Percentiles rank a stretch among this genome's conserved stretches.
Evolutionary conservation across 306 rosid species (phyloP).

Genomic region (Datisca glomerata): DNA sequence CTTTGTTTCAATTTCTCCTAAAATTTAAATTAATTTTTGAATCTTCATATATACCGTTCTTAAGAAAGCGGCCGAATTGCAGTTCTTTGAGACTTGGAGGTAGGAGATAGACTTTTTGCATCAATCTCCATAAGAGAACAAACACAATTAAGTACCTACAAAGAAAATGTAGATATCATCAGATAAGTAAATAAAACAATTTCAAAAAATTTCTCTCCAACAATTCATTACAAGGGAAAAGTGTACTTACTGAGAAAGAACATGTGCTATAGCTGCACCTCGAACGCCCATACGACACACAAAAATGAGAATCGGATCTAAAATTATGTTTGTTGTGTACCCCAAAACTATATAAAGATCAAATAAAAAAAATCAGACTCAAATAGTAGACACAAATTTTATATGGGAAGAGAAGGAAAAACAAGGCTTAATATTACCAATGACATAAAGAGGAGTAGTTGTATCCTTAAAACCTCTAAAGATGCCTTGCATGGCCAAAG

Average conservation of each 20-base stretch:
- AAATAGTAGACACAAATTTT: neutral
- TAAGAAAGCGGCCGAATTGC: conserved; percentile 71
- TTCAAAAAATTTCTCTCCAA: too few relatives aligned
- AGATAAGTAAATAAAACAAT: neutral
- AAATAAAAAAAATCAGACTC: conserved; percentile 1
- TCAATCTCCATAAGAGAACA: conserved; percentile 40
- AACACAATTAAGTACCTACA: conserved; percentile 72
- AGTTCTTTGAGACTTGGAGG: conserved; percentile 72
- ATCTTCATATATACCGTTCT: too few relatives aligned
- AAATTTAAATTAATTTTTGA: too few relatives aligned
- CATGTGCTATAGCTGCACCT: conserved; percentile 97
- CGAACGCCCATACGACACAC: conserved; percentile 53
- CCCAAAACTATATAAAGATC: conserved; percentile 41
- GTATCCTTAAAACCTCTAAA: conserved; percentile 96
- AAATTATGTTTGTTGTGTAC: conserved; percentile 42
- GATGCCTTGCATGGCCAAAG: conserved; percentile 95
- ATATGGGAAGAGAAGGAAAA: neutral
- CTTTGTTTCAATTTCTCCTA: too few relatives aligned
- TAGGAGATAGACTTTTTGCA: conserved; percentile 48
- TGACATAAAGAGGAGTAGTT: conserved; percentile 85
- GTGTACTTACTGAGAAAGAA: conserved; percentile 82
- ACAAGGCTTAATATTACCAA: conserved; percentile 36
- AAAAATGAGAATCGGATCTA: conserved; percentile 85
- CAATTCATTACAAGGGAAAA: neutral
- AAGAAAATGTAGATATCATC: neutral